phyloP scores from a whole-genome alignment of 495 filamentous ascomycete genomes.

The Aspergillus panamensis region DNA sequence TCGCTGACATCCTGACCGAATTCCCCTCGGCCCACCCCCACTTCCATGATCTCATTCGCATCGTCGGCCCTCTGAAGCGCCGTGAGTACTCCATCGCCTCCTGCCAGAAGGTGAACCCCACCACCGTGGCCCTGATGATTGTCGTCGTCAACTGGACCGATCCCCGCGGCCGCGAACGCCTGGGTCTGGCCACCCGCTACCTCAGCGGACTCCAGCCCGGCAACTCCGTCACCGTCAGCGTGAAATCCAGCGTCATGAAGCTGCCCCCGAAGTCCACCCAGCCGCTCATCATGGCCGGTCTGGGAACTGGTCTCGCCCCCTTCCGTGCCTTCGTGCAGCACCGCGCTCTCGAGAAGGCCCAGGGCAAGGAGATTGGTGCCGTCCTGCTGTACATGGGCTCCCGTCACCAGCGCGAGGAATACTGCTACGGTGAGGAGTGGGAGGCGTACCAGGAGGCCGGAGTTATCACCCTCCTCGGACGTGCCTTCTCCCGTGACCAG shows the following conservation, averaged over 20 bases:
- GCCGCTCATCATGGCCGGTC: constrained; percentile 97
- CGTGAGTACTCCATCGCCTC: constrained; percentile 98
- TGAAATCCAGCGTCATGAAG: constrained; percentile 99
- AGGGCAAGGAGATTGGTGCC: constrained; percentile 89
- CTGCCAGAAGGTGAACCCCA: constrained; percentile 86
- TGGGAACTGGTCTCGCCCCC: constrained; percentile 95
- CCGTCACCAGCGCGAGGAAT: constrained; percentile 95
- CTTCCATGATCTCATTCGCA: constrained; percentile 86
- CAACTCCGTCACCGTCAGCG: constrained; percentile 75
- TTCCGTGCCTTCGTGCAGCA: constrained; percentile 99
- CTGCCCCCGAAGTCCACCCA: constrained; percentile 78
- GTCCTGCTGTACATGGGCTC: constrained; percentile 96
- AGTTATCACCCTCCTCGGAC: constrained; percentile 88
- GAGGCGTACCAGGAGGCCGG: constrained; percentile 95
- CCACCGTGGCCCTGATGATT: constrained; percentile 86
- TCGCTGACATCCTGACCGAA: constrained; percentile 82
- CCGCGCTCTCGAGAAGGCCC: constrained; percentile 91
- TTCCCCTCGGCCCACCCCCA: constrained; percentile 83
- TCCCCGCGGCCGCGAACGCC: constrained; percentile 79
- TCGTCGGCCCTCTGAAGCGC: constrained; percentile 89
- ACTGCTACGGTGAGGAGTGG: constrained; percentile 99
- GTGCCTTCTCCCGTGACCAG: constrained; percentile 95
- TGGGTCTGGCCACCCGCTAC: constrained; percentile 89
- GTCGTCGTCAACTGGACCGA: constrained; percentile 97
- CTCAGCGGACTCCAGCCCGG: constrained; percentile 71